A percentile compares a stretch with the other conserved stretches of the same genome.
These are phyloP conservation scores for Phyllostachys edulis DNA, from an alignment of 176 grass and related monocot species.

Conservation along the genomic window DNA sequence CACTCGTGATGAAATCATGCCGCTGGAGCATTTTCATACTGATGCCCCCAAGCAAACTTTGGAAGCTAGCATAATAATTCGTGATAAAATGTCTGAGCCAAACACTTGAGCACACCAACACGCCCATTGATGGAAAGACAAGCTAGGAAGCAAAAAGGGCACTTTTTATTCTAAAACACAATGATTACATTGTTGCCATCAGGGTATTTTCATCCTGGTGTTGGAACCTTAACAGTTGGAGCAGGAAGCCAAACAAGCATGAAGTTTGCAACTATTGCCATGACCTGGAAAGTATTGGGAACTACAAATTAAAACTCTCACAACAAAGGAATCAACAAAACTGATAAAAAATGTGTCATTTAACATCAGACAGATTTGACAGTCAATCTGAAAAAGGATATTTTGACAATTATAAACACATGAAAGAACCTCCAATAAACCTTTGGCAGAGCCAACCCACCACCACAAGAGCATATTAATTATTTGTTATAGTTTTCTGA, in stretches of 20 bases:
- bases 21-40: neutral
- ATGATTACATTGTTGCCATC: neutral
- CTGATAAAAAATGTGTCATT: neutral
- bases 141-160: neutral
- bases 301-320: conserved; percentile 15
- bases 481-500: neutral
- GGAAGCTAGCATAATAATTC: neutral
- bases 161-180: neutral
- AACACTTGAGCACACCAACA: neutral
- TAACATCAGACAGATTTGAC: neutral
- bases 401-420: neutral
- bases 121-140: neutral
- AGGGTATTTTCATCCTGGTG: neutral
- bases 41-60: neutral
- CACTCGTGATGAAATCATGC: neutral
- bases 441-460: neutral
- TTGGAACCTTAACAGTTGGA: conserved; percentile 55
- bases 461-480: neutral
- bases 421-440: neutral
- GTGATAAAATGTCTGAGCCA: neutral
- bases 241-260: conserved; percentile 99
- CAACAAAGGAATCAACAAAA: conserved; percentile 11
- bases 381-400: neutral
- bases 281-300: conserved; percentile 55
- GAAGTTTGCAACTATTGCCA: conserved; percentile 99